Percentiles rank a stretch among this genome's conserved stretches.
phyloP scores from a whole-genome alignment of 1,284 basidiomycete genomes.

The Papiliotrema terrestris region DNA sequence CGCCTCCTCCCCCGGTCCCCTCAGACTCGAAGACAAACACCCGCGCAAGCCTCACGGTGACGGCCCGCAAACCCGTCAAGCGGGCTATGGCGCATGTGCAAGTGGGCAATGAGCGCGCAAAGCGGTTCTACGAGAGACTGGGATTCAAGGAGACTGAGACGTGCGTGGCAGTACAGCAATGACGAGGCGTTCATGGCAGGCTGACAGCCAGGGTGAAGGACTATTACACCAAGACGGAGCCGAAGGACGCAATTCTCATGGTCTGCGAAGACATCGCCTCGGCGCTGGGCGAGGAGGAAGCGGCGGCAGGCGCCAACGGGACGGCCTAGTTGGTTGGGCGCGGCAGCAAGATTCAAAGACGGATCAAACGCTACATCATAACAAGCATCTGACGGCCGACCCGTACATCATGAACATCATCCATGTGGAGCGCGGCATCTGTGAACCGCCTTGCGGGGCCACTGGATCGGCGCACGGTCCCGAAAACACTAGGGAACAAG shows the following conservation, averaged over 20 bases:
- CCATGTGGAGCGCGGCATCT: too few relatives aligned
- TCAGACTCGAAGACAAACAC: constrained; percentile 36
- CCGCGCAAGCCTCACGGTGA: constrained; percentile 27
- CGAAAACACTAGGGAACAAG: too few relatives aligned
- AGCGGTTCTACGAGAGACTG: constrained; percentile 45
- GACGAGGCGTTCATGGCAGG: background rate
- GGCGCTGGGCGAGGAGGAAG: constrained; percentile 22
- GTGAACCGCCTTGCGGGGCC: too few relatives aligned
- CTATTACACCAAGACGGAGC: constrained; percentile 45
- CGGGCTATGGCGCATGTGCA: constrained; percentile 44
- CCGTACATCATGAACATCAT: too few relatives aligned
- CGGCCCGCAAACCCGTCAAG: constrained; percentile 33
- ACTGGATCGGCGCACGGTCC: too few relatives aligned
- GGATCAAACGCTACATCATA: too few relatives aligned
- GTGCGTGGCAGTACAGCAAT: constrained; percentile 22
- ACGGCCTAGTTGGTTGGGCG: constrained; percentile 7
- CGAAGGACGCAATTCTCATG: constrained; percentile 39
- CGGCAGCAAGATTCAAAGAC: too few relatives aligned
- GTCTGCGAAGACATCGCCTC: constrained; percentile 43
- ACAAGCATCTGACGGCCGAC: too few relatives aligned
- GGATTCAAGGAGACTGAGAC: constrained; percentile 43
- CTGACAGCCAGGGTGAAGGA: constrained; percentile 30
- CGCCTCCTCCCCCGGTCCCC: constrained; percentile 37
- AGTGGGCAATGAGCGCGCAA: constrained; percentile 43
- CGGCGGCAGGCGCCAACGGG: constrained; percentile 12